A percentile compares a stretch with the other conserved stretches of the same genome.
Conservation (phyloP, 108 stramenopile genomes). For the Fragilariopsis cylindrus region DNA sequence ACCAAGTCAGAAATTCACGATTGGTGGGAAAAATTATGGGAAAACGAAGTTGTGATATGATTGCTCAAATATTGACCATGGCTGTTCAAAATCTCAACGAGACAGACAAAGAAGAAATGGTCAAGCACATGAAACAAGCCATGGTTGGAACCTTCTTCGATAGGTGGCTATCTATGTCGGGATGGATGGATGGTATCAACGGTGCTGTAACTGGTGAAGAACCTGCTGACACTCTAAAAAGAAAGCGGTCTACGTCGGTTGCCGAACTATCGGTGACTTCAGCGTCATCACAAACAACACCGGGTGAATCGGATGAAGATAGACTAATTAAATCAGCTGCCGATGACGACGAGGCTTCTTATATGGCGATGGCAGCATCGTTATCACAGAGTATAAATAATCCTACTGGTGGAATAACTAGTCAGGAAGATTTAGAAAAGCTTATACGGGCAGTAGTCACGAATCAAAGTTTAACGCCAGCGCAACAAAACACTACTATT, state of each 20-base stretch:
- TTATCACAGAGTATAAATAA: constrained; percentile 2
- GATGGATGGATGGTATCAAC: constrained; percentile 55
- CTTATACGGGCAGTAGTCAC: constrained; percentile 82
- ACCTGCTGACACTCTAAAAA: neutral
- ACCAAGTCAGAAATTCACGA: constrained; percentile 81
- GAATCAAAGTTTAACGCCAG: constrained; percentile 66
- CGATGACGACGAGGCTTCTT: neutral
- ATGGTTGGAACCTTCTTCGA: constrained; percentile 93
- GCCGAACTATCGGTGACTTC: constrained; percentile 4
- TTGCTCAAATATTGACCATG: constrained; percentile 91
- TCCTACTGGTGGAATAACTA: constrained; percentile 48
- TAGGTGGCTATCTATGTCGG: constrained; percentile 82
- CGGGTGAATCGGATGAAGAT: neutral
- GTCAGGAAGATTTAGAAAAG: constrained; percentile 77
- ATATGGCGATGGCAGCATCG: neutral
- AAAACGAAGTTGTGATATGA: constrained; percentile 75
- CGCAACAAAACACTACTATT: constrained; percentile 80
- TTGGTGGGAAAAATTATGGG: constrained; percentile 92
- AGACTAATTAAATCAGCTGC: neutral
- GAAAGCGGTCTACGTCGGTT: constrained; percentile 3
- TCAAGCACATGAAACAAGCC: constrained; percentile 86
- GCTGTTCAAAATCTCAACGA: constrained; percentile 85
- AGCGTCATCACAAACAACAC: neutral
- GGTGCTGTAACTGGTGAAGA: constrained; percentile 1
- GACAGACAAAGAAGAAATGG: constrained; percentile 80